phyloP scores from a whole-genome alignment of 176 grass and related monocot species.

The Triticum turgidum region DNA sequence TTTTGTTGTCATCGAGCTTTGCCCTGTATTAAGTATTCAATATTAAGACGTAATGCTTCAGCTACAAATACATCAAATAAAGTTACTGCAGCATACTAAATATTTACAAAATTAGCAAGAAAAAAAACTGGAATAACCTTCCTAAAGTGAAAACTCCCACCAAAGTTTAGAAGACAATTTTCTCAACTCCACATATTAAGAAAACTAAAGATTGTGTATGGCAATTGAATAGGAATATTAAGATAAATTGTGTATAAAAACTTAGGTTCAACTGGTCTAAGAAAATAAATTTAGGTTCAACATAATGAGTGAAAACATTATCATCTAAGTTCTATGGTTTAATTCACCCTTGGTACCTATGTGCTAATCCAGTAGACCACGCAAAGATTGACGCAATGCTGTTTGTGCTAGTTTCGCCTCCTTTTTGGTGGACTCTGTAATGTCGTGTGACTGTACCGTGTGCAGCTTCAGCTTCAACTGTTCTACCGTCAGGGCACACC shows the following conservation, averaged over 20 bases:
- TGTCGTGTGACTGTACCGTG: conserved; percentile 78
- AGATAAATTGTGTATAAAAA: background rate
- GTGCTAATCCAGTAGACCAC: conserved; percentile 66
- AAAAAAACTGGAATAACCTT: background rate
- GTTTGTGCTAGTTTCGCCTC: conserved; percentile 82
- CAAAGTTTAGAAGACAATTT: background rate
- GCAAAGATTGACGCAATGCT: conserved; percentile 90
- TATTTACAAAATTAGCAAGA: background rate
- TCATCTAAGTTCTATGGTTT: background rate
- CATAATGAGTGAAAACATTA: background rate
- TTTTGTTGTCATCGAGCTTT: conserved; percentile 55
- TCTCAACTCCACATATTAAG: background rate
- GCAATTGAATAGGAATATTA: background rate
- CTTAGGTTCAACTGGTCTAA: background rate
- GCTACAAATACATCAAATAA: conserved; percentile 2
- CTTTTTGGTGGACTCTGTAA: conserved; percentile 64
- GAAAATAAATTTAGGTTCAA: background rate
- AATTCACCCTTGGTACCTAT: conserved; percentile 45
- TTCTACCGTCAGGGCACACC: conserved; percentile 75
- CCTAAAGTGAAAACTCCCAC: background rate
- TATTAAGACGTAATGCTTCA: background rate
- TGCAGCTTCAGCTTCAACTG: conserved; percentile 85
- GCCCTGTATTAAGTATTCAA: conserved; percentile 40
- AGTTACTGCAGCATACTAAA: background rate
- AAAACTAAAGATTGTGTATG: background rate